Conservation (phyloP, 148 eudicot genomes). For the Heliamphora exappendiculata region DNA sequence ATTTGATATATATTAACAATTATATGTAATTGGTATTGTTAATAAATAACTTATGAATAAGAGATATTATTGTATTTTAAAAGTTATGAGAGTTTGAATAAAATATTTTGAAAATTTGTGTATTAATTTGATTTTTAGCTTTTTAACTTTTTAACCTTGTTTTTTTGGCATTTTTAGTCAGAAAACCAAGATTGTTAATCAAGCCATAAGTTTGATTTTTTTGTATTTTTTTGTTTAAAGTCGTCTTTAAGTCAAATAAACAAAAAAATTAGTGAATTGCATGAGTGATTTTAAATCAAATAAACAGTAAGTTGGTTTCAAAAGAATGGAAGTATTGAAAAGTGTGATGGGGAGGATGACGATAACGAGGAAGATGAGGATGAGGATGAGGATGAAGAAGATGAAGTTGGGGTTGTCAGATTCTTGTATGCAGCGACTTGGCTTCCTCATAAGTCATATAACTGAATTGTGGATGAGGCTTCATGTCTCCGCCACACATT, state of each 20-base stretch:
- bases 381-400: background rate
- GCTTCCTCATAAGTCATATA: too few species aligned
- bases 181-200: too few species aligned
- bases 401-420: background rate
- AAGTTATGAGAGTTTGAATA: too few species aligned
- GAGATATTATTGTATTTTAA: too few species aligned
- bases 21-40: too few species aligned
- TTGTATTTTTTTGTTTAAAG: background rate
- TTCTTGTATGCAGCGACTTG: background rate
- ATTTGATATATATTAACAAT: too few species aligned
- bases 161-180: too few species aligned
- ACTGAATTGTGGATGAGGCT: constrained; percentile 21
- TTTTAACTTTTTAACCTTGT: too few species aligned
- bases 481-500: constrained; percentile 11
- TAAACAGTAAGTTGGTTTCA: too few species aligned
- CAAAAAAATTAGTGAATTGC: background rate
- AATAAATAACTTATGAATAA: too few species aligned
- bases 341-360: background rate
- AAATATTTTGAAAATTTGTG: too few species aligned
- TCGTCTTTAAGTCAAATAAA: background rate
- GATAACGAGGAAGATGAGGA: background rate
- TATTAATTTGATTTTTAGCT: too few species aligned
- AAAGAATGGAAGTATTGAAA: constrained; percentile 8
- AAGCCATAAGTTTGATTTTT: background rate
- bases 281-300: background rate